Evolutionary conservation across 192 early-diverging fungal genomes (phyloP), one percentile per base, ranked within the genome.

Genomic region (Helicostylum pulchrum): DNA sequence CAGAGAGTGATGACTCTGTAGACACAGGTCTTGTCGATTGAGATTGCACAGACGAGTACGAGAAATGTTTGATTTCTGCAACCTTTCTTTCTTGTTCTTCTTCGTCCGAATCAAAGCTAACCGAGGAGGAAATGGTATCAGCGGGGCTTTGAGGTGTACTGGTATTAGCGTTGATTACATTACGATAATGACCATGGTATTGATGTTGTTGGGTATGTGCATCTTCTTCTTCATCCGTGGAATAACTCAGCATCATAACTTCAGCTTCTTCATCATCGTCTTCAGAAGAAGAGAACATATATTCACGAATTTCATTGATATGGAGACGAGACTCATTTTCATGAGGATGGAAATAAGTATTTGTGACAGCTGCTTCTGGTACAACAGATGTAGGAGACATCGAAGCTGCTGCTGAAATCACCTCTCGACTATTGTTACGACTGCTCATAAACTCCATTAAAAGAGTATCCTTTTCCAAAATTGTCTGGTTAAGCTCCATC

Each of bases 11-110:
- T 26, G 57, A 10, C 2, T 59, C 43, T 0, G 57, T 7, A 23
- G 46, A 48, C 0, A 48, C 4, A 15, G 46, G 46, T 48, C 46
- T 48, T 39, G 36, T 39, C 6, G 46, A 1, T 48, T 48, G 57
- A 14, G 57, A 45, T 10, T 45, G 57, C 19, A 45, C 57, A 10
- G 57, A 59, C 39, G 57, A 43, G 43, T 59, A 59, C 21, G 57
- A 59, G 39, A 45, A 59, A 15, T 45, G 57, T 19, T 59, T 59
- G 12, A 59, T 39, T 12, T 31, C 20, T 2, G 57, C 57, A 20
- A 11, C 14, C 20, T 23, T 45, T 11, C 15, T 43, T 45, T 34
- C 54, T 36, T 56, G n/a, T 56, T 56, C 54, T 39, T 48, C 46
- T 59, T 45, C 42, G 12, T 20, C 32, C 0, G 57, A 45, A 21